phyloP scores from a whole-genome alignment of 2,329 filamentous ascomycete species.

The Neofusicoccum ribis region DNA sequence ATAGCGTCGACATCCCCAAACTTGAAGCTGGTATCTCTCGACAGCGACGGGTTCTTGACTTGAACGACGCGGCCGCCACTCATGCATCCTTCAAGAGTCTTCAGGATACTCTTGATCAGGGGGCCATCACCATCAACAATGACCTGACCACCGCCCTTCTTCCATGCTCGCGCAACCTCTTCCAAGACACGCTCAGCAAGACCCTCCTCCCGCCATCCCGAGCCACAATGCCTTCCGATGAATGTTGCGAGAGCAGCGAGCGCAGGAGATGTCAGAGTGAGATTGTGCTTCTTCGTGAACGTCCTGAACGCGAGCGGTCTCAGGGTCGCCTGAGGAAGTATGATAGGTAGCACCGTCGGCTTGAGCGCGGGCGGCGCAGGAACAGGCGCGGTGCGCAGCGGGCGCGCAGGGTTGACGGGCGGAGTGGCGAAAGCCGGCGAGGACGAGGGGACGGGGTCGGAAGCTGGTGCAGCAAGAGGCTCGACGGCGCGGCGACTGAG shows the following conservation, averaged over 20 bases:
- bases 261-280: slow-evolving; percentile 86
- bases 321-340: slow-evolving; percentile 82
- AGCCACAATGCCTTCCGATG: slow-evolving; percentile 89
- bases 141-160: slow-evolving; percentile 81
- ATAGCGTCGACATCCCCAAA: slow-evolving; percentile 50
- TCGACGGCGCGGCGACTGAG: not conserved
- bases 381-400: slow-evolving; percentile 44
- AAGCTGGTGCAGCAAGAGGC: not conserved
- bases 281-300: slow-evolving; percentile 95
- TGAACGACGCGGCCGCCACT: slow-evolving; percentile 71
- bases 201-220: slow-evolving; percentile 94
- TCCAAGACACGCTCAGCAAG: slow-evolving; percentile 90
- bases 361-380: slow-evolving; percentile 50
- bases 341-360: slow-evolving; percentile 76
- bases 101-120: slow-evolving; percentile 75
- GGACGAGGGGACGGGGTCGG: slow-evolving; percentile 74
- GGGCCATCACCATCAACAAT: slow-evolving; percentile 81
- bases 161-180: slow-evolving; percentile 89
- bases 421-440: slow-evolving; percentile 83
- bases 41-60: slow-evolving; percentile 52
- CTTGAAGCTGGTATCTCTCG: slow-evolving; percentile 64
- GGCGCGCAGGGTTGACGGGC: slow-evolving; percentile 74
- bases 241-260: slow-evolving; percentile 83
- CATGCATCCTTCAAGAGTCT: slow-evolving; percentile 84
- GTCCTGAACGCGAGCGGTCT: slow-evolving; percentile 90